phyloP scores from a whole-genome alignment of 139 green algal genomes.

The Chlamydomonas sphaeroides region DNA sequence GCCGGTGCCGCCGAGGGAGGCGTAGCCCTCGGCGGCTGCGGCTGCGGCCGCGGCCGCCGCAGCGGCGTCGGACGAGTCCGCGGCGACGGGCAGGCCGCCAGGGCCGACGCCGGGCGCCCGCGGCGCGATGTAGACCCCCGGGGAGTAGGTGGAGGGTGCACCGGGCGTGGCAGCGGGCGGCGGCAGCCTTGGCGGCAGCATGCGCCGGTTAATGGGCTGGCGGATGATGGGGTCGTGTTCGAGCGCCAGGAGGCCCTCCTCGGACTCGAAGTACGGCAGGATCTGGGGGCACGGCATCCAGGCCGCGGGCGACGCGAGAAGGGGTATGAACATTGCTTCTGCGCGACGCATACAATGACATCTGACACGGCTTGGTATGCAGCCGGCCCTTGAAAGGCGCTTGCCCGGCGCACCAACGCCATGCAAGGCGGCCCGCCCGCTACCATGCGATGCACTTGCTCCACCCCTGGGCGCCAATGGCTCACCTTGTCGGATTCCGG shows the following conservation, averaged over 20 bases:
- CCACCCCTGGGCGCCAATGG: too few relatives aligned
- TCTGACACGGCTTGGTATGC: not conserved
- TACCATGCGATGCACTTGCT: too few relatives aligned
- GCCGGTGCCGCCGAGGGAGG: not conserved
- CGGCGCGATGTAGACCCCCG: constrained; percentile 43
- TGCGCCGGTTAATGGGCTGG: constrained; percentile 35
- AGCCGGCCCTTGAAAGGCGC: too few relatives aligned
- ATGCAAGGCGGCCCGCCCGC: too few relatives aligned
- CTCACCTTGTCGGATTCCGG: constrained; percentile 42
- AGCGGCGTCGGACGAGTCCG: not conserved
- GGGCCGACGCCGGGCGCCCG: not conserved
- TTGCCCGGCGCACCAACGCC: too few relatives aligned
- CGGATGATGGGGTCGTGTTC: constrained; percentile 48
- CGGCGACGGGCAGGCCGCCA: too few relatives aligned
- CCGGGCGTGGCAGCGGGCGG: constrained; percentile 41
- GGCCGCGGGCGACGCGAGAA: not conserved
- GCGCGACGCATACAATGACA: not conserved
- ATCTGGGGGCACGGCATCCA: not conserved
- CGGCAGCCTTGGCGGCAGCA: constrained; percentile 42
- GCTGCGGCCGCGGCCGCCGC: not conserved
- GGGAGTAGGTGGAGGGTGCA: constrained; percentile 12
- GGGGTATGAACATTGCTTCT: not conserved
- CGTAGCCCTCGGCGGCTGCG: not conserved
- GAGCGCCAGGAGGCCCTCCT: constrained; percentile 62
- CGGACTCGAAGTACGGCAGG: constrained; percentile 58